These are phyloP conservation scores for Immersiella caudata DNA, from an alignment of 495 filamentous ascomycete species.

Conservation along the genomic window DNA sequence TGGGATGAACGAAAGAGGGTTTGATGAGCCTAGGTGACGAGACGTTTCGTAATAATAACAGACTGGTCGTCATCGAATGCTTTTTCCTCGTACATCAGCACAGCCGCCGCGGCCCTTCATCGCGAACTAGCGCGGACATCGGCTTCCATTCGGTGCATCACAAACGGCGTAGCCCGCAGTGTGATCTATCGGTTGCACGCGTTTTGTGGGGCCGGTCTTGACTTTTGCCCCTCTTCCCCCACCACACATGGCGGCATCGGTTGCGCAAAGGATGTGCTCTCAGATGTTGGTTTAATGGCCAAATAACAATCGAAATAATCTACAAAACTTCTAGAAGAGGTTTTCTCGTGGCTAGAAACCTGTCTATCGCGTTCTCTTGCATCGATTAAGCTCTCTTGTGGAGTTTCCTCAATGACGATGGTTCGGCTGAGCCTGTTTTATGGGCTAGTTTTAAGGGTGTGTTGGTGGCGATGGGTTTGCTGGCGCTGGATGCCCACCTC, in stretches of 20 bases:
- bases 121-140: slow-evolving; percentile 10
- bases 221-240: background rate
- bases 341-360: slow-evolving; percentile 9
- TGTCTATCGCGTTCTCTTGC: slow-evolving; percentile 6
- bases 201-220: slow-evolving; percentile 1
- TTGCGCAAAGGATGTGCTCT: slow-evolving; percentile 9
- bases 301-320: slow-evolving; percentile 3
- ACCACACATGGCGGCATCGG: slow-evolving; percentile 6
- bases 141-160: slow-evolving; percentile 9
- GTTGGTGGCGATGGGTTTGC: background rate
- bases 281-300: slow-evolving; percentile 6
- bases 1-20: slow-evolving; percentile 3
- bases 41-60: slow-evolving; percentile 7
- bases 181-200: slow-evolving; percentile 9
- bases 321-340: slow-evolving; percentile 5
- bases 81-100: slow-evolving; percentile 7
- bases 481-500: background rate
- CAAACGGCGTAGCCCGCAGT: slow-evolving; percentile 7
- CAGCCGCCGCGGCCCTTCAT: slow-evolving; percentile 7
- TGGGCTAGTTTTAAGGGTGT: slow-evolving; percentile 5
- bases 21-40: slow-evolving; percentile 2
- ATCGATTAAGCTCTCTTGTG: slow-evolving; percentile 13
- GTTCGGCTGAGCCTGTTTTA: slow-evolving; percentile 11
- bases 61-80: slow-evolving; percentile 11
- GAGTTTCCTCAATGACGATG: slow-evolving; percentile 9